Percentiles rank a stretch among this genome's conserved stretches.
These are phyloP conservation scores for Zymoseptoria brevis DNA, from an alignment of 2,329 filamentous ascomycete genomes.

Conservation along the genomic window DNA sequence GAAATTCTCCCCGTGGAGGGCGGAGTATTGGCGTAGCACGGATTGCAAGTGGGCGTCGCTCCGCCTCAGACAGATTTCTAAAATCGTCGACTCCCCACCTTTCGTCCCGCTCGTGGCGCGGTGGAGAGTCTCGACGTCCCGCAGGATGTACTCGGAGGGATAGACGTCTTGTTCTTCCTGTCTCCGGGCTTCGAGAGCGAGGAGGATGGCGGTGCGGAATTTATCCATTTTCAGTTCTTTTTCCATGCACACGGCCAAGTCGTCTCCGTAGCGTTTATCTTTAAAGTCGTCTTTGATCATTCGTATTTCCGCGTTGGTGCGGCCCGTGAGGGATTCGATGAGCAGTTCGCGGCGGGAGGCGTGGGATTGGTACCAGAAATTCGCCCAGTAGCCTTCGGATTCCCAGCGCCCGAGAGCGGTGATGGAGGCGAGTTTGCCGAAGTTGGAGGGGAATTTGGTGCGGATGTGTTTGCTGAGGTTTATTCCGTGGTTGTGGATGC, in stretches of 20 bases:
- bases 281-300: conserved; percentile 81
- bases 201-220: conserved; percentile 79
- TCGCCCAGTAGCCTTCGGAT: conserved; percentile 93
- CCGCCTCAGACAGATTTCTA: conserved; percentile 70
- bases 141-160: conserved; percentile 48
- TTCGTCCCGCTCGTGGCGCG: conserved; percentile 61
- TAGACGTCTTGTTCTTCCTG: conserved; percentile 69
- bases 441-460: conserved; percentile 64
- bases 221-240: conserved; percentile 92
- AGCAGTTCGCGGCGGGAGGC: conserved; percentile 78
- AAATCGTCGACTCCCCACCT: conserved; percentile 81
- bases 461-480: conserved; percentile 84
- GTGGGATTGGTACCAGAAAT: conserved; percentile 92
- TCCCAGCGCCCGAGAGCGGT: conserved; percentile 87
- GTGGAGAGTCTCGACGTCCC: conserved; percentile 67
- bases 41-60: conserved; percentile 77
- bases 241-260: conserved; percentile 75
- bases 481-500: conserved; percentile 65
- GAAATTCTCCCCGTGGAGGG: conserved; percentile 69
- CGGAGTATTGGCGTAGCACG: conserved; percentile 69
- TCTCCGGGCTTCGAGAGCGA: conserved; percentile 71
- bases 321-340: conserved; percentile 87
- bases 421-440: conserved; percentile 88
- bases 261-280: conserved; percentile 85
- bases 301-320: conserved; percentile 77